Evolutionary conservation across 345 rosid species (phyloP).

Genomic region (Erysimum cheiranthoides): DNA sequence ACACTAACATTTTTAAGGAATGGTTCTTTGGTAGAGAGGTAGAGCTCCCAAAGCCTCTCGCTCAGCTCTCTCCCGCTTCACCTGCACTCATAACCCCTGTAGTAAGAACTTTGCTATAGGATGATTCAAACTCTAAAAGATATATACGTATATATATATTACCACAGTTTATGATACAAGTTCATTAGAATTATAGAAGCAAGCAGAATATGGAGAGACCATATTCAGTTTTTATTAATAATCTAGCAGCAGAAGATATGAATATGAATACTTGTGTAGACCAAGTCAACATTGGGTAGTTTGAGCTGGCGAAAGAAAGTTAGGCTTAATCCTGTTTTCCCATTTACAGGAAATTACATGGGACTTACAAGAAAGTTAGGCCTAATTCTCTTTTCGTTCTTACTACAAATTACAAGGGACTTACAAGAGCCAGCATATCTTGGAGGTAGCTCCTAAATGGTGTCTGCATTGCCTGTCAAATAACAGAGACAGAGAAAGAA

Average conservation of each 20-base stretch:
- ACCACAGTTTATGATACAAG: not conserved
- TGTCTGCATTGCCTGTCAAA: constrained; percentile 73
- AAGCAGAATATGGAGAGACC: not conserved
- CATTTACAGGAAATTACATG: not conserved
- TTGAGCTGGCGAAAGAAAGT: not conserved
- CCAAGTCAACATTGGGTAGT: not conserved
- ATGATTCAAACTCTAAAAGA: not conserved
- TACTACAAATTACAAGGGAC: constrained; percentile 38
- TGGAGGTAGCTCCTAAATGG: constrained; percentile 87
- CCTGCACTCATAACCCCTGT: constrained; percentile 47
- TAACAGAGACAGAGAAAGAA: not conserved
- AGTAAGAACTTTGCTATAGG: not conserved
- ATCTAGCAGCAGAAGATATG: not conserved
- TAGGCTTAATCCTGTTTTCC: not conserved
- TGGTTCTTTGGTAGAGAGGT: constrained; percentile 83
- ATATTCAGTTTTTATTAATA: not conserved
- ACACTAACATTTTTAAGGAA: constrained; percentile 58
- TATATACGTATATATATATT: no score
- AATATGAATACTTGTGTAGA: not conserved
- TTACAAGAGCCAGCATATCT: constrained; percentile 85
- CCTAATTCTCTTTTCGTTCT: not conserved
- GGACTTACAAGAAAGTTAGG: constrained; percentile 58
- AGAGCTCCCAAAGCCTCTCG: constrained; percentile 90
- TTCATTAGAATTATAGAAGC: not conserved
- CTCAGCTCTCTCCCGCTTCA: constrained; percentile 80